Percentiles rank a stretch among this genome's conserved stretches.
These are phyloP conservation scores for Sporisorium sorghi DNA, from an alignment of 1,284 basidiomycete genomes.

Conservation along the genomic window DNA sequence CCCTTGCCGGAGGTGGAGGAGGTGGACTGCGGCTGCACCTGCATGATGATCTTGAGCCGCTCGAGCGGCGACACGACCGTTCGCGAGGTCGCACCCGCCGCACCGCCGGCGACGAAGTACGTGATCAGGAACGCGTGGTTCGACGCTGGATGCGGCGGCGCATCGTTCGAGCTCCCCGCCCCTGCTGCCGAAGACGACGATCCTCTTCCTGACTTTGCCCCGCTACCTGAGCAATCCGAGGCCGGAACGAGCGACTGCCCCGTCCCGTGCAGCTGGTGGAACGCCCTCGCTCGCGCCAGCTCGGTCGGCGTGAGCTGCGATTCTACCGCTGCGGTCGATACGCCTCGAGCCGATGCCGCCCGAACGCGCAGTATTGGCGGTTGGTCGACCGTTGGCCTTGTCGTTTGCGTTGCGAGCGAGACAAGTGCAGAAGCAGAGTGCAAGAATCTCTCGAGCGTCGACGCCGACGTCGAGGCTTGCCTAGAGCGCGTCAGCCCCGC, in stretches of 20 bases:
- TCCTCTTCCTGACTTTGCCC: not conserved
- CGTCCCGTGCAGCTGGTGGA: constrained; percentile 20
- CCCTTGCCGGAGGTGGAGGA: not conserved
- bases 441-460: constrained; percentile 46
- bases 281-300: constrained; percentile 25
- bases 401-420: constrained; percentile 1
- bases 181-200: not conserved
- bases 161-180: not conserved
- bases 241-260: constrained; percentile 7
- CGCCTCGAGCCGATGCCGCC: not conserved
- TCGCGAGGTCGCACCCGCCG: constrained; percentile 75
- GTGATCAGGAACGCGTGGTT: constrained; percentile 53
- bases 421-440: constrained; percentile 21
- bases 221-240: not conserved
- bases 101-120: constrained; percentile 78
- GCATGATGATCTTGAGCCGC: constrained; percentile 92
- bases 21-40: constrained; percentile 61
- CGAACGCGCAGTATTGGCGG: constrained; percentile 34
- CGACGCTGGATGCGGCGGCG: constrained; percentile 23
- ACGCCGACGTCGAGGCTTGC: constrained; percentile 44
- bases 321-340: not conserved
- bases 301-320: constrained; percentile 25
- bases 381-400: constrained; percentile 3
- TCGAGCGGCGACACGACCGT: constrained; percentile 93
- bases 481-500: constrained; percentile 30